Base-by-base conservation (phyloP, 78 protist genomes). In the Dictyostelium citrinum region DNA sequence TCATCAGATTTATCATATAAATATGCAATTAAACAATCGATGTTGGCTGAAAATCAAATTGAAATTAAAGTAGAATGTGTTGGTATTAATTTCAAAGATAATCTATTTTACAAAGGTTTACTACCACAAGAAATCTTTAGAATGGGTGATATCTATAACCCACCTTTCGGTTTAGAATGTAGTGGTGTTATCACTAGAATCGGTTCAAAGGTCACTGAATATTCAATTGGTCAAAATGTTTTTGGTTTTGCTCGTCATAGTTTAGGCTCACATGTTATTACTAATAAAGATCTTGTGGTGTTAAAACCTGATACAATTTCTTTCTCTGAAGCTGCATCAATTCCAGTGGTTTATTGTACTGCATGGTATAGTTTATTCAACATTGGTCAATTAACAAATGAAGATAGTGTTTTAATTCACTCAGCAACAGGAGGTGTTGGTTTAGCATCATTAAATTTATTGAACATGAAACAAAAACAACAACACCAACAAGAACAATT, bases 351-450 rank as follows among this genome's bases (percentile, higher is more conserved):
- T 16, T 91, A 82, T 58, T 76, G 83, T 60, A 91, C 95, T 8
- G 95, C 95, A 3, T 83, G 49, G 64, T 82, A 91, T 49, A 27
- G 70, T 37, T 51, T 91, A 27, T 82, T 78, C 79, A 79, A 91
- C 7, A 39, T 70, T 24, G 61, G 46, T 49, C 90, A 83, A 11
- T 17, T 97, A 60, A 17, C 91, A 46, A n/a, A 29, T 11, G 83
- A 84, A 74, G 83, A 84, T 17, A 35, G 84, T 14, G 83, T 96
- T 1, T 96, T 97, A 31, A 84, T 97, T 61, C 96, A 91, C 10
- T 91, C 95, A 9, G 98, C 97, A 9, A 84, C 97, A 1, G 98
- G 98, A 20, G 98, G 98, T 27, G 97, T 97, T 29, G 98, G 98
- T 61, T 8, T 97, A 31, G 96, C 98, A 3, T 93, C 98, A 11